A percentile compares a stretch with the other conserved stretches of the same genome.
Conservation (phyloP, 164 flowering plant species). For the Sextonia rubra region DNA sequence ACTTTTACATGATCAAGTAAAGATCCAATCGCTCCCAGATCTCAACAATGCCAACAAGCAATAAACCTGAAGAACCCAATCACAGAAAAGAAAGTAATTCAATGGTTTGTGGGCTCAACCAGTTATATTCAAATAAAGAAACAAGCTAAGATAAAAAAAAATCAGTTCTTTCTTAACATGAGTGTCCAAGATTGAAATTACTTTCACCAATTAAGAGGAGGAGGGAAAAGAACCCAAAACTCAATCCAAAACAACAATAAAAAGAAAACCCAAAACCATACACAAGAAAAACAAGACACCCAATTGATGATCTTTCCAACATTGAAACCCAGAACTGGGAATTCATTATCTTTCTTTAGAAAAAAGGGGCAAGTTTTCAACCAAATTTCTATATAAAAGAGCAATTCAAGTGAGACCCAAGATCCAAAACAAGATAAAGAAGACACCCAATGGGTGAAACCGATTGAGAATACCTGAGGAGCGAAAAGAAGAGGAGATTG, state of each 20-base stretch:
- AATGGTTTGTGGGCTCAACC: too few relatives aligned
- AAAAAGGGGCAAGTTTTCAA: neutral
- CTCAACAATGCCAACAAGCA: neutral
- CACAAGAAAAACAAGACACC: neutral
- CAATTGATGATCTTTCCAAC: neutral
- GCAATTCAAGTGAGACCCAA: neutral
- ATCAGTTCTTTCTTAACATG: too few relatives aligned
- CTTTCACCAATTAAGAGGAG: too few relatives aligned
- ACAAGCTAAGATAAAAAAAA: too few relatives aligned
- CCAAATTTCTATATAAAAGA: too few relatives aligned
- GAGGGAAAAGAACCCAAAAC: too few relatives aligned
- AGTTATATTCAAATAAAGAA: too few relatives aligned
- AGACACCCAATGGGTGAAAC: neutral
- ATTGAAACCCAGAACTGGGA: neutral
- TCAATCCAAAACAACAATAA: neutral
- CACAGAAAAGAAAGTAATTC: too few relatives aligned
- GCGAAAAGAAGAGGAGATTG: slow-evolving; percentile 60
- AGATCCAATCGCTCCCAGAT: neutral
- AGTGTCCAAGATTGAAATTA: too few relatives aligned
- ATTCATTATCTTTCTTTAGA: neutral
- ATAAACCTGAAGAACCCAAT: too few relatives aligned
- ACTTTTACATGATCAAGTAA: too few relatives aligned
- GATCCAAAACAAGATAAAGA: neutral
- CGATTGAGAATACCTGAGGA: slow-evolving; percentile 58
- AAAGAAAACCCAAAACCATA: neutral